A percentile compares a stretch with the other conserved stretches of the same genome.
Conservation (phyloP, 495 filamentous ascomycete species). For the Aspergillus cristatus region DNA sequence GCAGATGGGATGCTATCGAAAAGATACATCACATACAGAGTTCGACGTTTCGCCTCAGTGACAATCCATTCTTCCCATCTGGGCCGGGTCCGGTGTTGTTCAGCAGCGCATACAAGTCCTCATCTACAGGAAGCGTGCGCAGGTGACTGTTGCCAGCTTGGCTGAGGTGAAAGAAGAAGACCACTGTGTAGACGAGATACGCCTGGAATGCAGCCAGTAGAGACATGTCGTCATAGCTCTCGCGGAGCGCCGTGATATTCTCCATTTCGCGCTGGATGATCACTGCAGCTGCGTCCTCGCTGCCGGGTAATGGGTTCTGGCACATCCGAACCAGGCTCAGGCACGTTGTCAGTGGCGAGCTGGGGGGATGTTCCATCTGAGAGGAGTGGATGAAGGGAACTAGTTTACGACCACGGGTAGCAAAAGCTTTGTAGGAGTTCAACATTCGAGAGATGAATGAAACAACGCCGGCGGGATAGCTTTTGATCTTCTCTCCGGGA, state of each 20-base stretch:
- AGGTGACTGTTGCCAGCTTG: constrained; percentile 13
- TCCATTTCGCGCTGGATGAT: constrained; percentile 31
- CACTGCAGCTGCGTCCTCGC: constrained; percentile 22
- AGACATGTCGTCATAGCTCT: constrained; percentile 34
- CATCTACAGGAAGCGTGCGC: constrained; percentile 29
- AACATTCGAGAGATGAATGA: constrained; percentile 33
- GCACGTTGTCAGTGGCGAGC: constrained; percentile 34
- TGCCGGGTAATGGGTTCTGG: constrained; percentile 26
- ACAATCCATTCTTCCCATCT: constrained; percentile 44
- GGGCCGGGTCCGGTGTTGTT: constrained; percentile 25
- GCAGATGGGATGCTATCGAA: constrained; percentile 35
- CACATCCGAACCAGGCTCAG: constrained; percentile 35
- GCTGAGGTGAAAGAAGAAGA: constrained; percentile 30
- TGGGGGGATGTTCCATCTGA: constrained; percentile 30
- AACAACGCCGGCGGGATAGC: constrained; percentile 22
- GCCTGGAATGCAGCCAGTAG: constrained; percentile 38
- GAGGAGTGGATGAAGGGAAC: constrained; percentile 33
- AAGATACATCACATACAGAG: constrained; percentile 38
- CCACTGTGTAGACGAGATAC: constrained; percentile 38
- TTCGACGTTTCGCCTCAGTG: constrained; percentile 34
- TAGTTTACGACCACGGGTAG: constrained; percentile 20
- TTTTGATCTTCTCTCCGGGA: constrained; percentile 25
- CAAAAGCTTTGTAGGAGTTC: constrained; percentile 30
- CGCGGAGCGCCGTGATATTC: constrained; percentile 6
- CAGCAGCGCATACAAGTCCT: constrained; percentile 31